A percentile compares a stretch with the other conserved stretches of the same genome.
These are phyloP conservation scores for Thalassia testudinum DNA, from an alignment of 116 monocot species.

Conservation along the genomic window DNA sequence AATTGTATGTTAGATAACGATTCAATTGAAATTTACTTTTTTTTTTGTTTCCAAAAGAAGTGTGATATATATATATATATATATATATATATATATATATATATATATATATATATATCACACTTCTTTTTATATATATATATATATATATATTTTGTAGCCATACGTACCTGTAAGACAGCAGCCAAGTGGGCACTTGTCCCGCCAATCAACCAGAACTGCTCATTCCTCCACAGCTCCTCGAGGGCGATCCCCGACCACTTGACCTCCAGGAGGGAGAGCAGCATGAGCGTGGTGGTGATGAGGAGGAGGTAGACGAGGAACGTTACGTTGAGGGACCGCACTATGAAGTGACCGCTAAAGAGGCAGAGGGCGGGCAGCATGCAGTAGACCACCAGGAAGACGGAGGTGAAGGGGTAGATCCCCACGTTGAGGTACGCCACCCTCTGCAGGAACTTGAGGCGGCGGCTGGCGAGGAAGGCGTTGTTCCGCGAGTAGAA, in stretches of 20 bases:
- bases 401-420: constrained; percentile 86
- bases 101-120: too few species aligned
- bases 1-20: too few species aligned
- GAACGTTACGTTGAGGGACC: constrained; percentile 50
- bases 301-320: constrained; percentile 65
- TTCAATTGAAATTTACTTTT: too few species aligned
- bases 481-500: constrained; percentile 87
- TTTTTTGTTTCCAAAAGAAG: too few species aligned
- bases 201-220: constrained; percentile 92
- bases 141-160: too few species aligned
- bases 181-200: constrained; percentile 64
- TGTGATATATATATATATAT: too few species aligned
- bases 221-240: constrained; percentile 92
- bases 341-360: constrained; percentile 77
- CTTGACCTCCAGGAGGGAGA: constrained; percentile 70
- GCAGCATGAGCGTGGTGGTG: constrained; percentile 36
- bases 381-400: constrained; percentile 67
- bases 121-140: too few species aligned
- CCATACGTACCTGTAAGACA: constrained; percentile 30
- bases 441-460: constrained; percentile 74
- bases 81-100: too few species aligned
- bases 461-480: constrained; percentile 40
- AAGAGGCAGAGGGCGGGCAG: constrained; percentile 70
- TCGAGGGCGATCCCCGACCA: constrained; percentile 78
- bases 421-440: constrained; percentile 85